Evolutionary conservation across 352 stramenopile species (phyloP), one percentile per base, ranked within the genome.

Genomic region (Phytophthora colocasiae): DNA sequence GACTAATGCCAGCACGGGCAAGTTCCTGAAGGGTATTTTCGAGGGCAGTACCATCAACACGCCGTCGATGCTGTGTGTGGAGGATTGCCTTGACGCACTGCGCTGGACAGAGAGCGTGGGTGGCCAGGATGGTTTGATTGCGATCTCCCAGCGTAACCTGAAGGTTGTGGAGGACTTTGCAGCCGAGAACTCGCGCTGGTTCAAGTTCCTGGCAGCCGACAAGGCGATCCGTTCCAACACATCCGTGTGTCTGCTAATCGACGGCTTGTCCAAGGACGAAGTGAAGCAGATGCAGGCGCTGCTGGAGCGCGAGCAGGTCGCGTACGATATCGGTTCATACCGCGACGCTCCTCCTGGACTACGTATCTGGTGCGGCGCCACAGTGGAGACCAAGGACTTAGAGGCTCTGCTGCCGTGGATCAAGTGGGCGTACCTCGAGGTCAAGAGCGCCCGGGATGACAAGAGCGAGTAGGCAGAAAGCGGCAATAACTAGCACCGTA

Each of bases 31-130:
- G 51, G 89, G 80, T 49, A 98, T 99, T 65, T 99, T 99, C 73
- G 91, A 99, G 66, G 98, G 98, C 50, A 96, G 94, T 54, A 99
- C 98, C 29, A 99, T 99, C 81, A 99, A 99, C 85, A 99, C 98
- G 54, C 98, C 98, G 31, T 99, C 96, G 19, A 99, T 99, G 97
- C 89, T 99, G 45, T 97, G 90, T 70, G 97, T 99, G 22, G 98
- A 99, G 78, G 98, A 99, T 89, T 99, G 99, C 83, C 88, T 99
- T 62, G 97, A 99, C 73, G 97, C 98, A 3, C 82, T 99, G 47
- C 73, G 91, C 56, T 99, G 98, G 98, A 84, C 97, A 22, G 93
- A 99, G 56, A 95, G 89, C 46, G 87, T 98, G 49, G 98, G 98
- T 39, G 98, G 97, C 29, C 75, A 99, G 15, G 66, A 90, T 15